Conservation (phyloP, 192 early-diverging fungal genomes). For the Backusella mclennaniae region DNA sequence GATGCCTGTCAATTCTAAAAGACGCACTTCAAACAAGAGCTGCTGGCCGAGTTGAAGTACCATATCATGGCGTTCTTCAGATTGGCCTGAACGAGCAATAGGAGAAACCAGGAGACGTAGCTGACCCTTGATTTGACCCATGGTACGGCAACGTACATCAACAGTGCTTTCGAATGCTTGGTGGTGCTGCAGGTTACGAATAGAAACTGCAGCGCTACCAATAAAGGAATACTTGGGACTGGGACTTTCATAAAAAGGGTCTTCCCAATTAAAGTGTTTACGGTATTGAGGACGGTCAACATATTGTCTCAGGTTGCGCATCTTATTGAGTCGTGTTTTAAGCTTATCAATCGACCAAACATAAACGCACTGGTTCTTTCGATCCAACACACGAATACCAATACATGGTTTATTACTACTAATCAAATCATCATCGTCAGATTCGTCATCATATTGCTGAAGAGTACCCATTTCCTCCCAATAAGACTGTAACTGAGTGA, state of each 20-base stretch:
- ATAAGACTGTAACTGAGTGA: slow-evolving; percentile 43
- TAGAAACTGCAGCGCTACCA: slow-evolving; percentile 44
- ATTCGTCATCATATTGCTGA: slow-evolving; percentile 43
- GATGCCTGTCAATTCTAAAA: slow-evolving; percentile 60
- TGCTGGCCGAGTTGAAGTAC: slow-evolving; percentile 40
- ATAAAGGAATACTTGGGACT: slow-evolving; percentile 52
- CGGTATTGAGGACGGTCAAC: slow-evolving; percentile 53
- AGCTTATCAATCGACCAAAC: slow-evolving; percentile 38
- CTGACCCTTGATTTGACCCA: slow-evolving; percentile 40
- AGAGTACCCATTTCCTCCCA: slow-evolving; percentile 46
- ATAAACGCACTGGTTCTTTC: slow-evolving; percentile 50
- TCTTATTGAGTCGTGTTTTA: slow-evolving; percentile 31
- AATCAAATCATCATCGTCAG: slow-evolving; percentile 35
- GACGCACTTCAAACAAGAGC: slow-evolving; percentile 62
- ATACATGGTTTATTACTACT: slow-evolving; percentile 43
- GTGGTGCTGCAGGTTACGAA: slow-evolving; percentile 44
- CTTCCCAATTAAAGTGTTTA: slow-evolving; percentile 56
- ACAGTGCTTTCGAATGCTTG: slow-evolving; percentile 44
- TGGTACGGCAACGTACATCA: slow-evolving; percentile 44
- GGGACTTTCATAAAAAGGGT: slow-evolving; percentile 59
- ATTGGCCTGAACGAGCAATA: slow-evolving; percentile 11
- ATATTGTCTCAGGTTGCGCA: slow-evolving; percentile 50
- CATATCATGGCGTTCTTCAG: neutral
- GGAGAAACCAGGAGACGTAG: slow-evolving; percentile 45
- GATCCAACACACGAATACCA: slow-evolving; percentile 55